A percentile compares a stretch with the other conserved stretches of the same genome.
Evolutionary conservation across 2,329 filamentous ascomycete species (phyloP).

Genomic region (Fusarium longipes): DNA sequence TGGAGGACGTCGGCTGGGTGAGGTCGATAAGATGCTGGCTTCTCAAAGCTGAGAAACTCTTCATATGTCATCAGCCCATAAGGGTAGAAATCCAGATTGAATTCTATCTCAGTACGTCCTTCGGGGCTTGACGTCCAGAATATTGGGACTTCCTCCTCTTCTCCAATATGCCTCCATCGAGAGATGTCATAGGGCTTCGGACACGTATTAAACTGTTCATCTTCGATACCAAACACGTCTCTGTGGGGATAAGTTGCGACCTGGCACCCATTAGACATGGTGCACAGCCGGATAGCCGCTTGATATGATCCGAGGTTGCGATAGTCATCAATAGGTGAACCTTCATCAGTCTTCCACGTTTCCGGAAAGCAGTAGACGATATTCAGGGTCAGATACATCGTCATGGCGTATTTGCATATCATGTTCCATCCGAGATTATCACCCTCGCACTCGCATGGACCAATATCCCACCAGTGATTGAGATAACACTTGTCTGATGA

Average conservation of each 20-base stretch:
- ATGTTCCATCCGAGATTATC: background rate
- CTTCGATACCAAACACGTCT: slow-evolving; percentile 7
- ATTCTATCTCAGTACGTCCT: too few species aligned
- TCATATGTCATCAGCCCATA: slow-evolving; percentile 19
- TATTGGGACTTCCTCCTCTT: background rate
- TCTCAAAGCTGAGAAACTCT: slow-evolving; percentile 16
- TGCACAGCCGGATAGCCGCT: background rate
- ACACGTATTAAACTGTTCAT: background rate
- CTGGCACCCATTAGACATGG: background rate
- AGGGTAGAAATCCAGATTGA: slow-evolving; percentile 4
- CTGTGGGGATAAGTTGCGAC: slow-evolving; percentile 4
- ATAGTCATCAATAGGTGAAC: background rate
- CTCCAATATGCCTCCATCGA: background rate
- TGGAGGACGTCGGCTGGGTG: background rate
- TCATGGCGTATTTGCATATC: background rate
- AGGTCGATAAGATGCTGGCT: background rate
- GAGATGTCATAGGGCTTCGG: background rate
- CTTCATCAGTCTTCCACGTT: background rate
- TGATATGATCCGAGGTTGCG: slow-evolving; percentile 6
- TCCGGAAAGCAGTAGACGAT: background rate
- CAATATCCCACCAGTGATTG: background rate
- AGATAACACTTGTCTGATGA: background rate
- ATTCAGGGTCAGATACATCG: slow-evolving; percentile 9
- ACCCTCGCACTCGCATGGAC: background rate
- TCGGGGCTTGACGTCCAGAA: too few species aligned